phyloP scores from a whole-genome alignment of 192 early-diverging fungal species.

The Umbelopsis sp. region DNA sequence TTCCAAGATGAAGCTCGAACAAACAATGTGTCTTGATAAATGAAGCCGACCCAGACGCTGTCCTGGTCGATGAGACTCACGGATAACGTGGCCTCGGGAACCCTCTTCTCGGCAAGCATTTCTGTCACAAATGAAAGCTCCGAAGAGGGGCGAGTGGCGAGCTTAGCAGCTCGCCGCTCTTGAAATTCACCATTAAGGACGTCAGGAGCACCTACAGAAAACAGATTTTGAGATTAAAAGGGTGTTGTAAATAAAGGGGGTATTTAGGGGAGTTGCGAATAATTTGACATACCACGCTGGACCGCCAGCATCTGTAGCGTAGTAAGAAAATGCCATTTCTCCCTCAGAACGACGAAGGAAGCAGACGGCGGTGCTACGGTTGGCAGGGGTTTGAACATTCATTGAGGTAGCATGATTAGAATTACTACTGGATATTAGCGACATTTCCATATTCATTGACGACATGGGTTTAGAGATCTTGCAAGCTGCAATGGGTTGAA shows the following conservation, averaged over 20 bases:
- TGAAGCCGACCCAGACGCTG: conserved; percentile 16
- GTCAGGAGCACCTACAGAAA: conserved; percentile 17
- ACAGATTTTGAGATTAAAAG: not conserved
- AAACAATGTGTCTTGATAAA: not conserved
- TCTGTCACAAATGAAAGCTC: conserved; percentile 19
- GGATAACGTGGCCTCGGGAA: conserved; percentile 16
- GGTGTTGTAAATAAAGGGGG: not conserved
- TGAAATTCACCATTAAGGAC: conserved; percentile 3
- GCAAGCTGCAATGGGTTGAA: conserved; percentile 9
- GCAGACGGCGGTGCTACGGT: conserved; percentile 13
- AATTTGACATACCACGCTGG: conserved; percentile 20
- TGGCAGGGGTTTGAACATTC: not conserved
- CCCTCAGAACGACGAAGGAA: conserved; percentile 10
- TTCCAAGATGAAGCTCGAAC: conserved; percentile 18
- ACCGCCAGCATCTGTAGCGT: conserved; percentile 20
- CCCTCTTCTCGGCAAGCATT: conserved; percentile 18
- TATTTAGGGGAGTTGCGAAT: not conserved
- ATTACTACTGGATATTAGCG: conserved; percentile 15
- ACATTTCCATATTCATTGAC: conserved; percentile 20
- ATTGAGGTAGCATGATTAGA: not conserved
- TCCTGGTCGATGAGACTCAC: conserved; percentile 20
- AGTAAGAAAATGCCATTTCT: conserved; percentile 6
- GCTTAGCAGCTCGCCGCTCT: conserved; percentile 15
- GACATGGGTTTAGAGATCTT: not conserved
- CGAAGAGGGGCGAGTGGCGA: conserved; percentile 16